Evolutionary conservation across 495 filamentous ascomycete species (phyloP), one percentile per base, ranked within the genome.

Genomic region (Pyrenula massariospora): DNA sequence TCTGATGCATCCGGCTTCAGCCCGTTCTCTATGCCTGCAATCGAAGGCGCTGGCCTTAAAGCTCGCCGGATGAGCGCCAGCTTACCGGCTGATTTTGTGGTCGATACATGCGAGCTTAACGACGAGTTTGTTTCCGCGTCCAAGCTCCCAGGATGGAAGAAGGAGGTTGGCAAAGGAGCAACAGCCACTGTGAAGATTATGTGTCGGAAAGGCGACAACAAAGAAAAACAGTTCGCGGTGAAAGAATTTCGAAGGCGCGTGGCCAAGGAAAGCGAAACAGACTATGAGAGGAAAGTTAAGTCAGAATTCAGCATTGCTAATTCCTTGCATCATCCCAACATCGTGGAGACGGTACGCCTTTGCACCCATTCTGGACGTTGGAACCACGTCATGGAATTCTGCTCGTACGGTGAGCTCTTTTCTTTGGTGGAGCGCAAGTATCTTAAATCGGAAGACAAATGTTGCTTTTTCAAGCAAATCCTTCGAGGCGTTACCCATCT

Each of bases 371-470:
- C 74, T 24, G 73, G 71, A 21, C 77, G 80, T 25, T 90, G 84
- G 84, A 86, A 85, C 64, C 85, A 90, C 64, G 87, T 91, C 54
- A 92, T 92, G 88, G 87, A 92, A 65, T 91, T 84, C 59, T 92
- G 88, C 70, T 70, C 75, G 5, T 76, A 84, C 52, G 87, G 87
- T 21, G 88, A 92, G 63, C 72, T 92, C 10, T 87, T 81, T 64
- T 72, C 72, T 53, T 65, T 89, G n/a, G 81, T 89, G 23, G 74
- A 78, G 55, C 79, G 80, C 58, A 73, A 77, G 50, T 83, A 84
- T 61, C 78, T 90, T 53, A 74, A 67, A 25, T 67, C 70, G 1
- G 74, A 79, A 1, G 82, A 86, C 56, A 78, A 80, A 49, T 64
- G 83, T 12, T 93, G 88, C 66, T 72, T 91, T 57, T 90, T 90